Conservation (phyloP, 495 filamentous ascomycete genomes). For the Talaromyces nanjingensis region DNA sequence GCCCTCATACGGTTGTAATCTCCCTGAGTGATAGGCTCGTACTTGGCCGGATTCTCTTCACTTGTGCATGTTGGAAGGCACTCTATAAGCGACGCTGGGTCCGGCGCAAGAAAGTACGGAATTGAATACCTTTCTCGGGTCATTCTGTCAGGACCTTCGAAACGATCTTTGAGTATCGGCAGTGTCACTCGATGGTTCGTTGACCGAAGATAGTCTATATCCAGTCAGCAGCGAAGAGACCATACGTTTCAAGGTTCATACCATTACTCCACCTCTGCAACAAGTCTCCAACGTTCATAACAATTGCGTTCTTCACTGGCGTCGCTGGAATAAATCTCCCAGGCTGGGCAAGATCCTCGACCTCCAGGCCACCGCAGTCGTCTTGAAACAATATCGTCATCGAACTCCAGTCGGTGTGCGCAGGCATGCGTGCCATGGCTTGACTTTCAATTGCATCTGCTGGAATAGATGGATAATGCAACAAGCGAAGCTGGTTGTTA, state of each 20-base stretch:
- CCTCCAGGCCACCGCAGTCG: conserved; percentile 45
- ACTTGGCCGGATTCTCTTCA: conserved; percentile 32
- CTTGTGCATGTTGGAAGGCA: conserved; percentile 29
- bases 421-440: conserved; percentile 44
- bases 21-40: conserved; percentile 39
- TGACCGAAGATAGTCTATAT: conserved; percentile 42
- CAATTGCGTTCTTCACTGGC: conserved; percentile 35
- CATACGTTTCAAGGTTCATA: conserved; percentile 32
- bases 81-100: conserved; percentile 44
- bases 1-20: background rate
- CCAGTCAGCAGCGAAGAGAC: conserved; percentile 16
- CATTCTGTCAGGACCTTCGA: conserved; percentile 27
- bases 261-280: background rate
- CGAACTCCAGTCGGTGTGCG: conserved; percentile 46
- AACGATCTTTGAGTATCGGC: conserved; percentile 27
- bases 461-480: conserved; percentile 59
- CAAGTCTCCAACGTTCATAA: background rate
- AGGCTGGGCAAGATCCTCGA: conserved; percentile 41
- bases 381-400: conserved; percentile 47
- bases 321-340: conserved; percentile 42
- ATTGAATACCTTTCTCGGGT: conserved; percentile 52
- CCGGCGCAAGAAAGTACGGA: conserved; percentile 53
- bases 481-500: conserved; percentile 56
- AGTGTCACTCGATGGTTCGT: conserved; percentile 47
- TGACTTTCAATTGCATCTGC: conserved; percentile 36